Evolutionary conservation across 2,329 filamentous ascomycete species (phyloP).

Genomic region (Remersonia thermophila): DNA sequence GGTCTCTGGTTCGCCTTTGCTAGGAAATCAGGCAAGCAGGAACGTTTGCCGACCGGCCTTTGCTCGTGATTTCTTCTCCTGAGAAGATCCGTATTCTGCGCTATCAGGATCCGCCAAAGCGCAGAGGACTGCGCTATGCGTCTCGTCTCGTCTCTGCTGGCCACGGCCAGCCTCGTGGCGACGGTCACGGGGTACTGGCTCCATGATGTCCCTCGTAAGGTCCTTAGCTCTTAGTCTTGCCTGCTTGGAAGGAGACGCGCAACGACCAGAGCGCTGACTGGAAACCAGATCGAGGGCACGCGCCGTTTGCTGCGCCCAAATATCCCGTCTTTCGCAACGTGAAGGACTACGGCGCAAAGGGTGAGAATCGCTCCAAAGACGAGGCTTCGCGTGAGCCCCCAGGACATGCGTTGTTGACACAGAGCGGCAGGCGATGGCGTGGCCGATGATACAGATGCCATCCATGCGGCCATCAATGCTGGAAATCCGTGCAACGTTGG

Average conservation of each 20-base stretch:
- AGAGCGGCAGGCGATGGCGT: constrained; percentile 27
- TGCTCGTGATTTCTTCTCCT: too few species aligned
- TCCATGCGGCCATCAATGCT: constrained; percentile 31
- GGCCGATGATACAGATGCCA: constrained; percentile 35
- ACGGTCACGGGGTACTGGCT: constrained; percentile 22
- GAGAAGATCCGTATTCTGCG: too few species aligned
- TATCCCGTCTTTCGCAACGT: constrained; percentile 37
- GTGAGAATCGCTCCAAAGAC: constrained; percentile 13
- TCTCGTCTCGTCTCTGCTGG: constrained; percentile 18
- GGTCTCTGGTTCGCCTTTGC: too few species aligned
- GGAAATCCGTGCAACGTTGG: constrained; percentile 29
- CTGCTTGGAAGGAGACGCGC: too few species aligned
- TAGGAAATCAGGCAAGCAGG: too few species aligned
- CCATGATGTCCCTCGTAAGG: constrained; percentile 21
- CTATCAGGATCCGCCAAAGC: too few species aligned
- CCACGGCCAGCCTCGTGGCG: constrained; percentile 19
- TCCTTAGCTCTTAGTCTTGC: not conserved
- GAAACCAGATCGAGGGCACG: constrained; percentile 31
- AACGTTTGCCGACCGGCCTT: too few species aligned
- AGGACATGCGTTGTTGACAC: too few species aligned
- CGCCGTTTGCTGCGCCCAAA: constrained; percentile 28
- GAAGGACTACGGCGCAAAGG: constrained; percentile 34
- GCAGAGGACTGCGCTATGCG: constrained; percentile 15
- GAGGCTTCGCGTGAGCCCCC: too few species aligned
- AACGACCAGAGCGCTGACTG: too few species aligned